Evolutionary conservation across 345 rosid species (phyloP).

Genomic region (Aquilaria sinensis): DNA sequence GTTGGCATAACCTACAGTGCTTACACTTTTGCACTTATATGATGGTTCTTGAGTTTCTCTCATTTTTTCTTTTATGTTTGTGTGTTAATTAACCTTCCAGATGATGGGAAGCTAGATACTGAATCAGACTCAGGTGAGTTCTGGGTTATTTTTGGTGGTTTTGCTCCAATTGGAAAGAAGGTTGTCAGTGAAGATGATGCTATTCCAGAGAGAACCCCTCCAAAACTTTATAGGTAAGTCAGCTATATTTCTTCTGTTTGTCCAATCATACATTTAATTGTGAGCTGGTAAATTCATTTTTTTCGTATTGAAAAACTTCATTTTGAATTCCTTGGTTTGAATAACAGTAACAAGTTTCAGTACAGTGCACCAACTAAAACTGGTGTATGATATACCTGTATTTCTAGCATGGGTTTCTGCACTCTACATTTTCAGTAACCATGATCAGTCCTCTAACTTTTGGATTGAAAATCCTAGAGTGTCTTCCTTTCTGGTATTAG

Average conservation of each 20-base stretch:
- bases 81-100: conserved; percentile 27
- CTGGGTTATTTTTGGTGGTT: conserved; percentile 94
- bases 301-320: no score
- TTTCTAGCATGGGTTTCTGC: no score
- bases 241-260: neutral
- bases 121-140: conserved; percentile 85
- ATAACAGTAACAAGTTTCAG: no score
- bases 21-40: neutral
- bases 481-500: no score
- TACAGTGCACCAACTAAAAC: no score
- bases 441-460: no score
- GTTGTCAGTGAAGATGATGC: conserved; percentile 72
- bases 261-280: neutral
- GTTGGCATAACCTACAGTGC: neutral
- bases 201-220: conserved; percentile 60
- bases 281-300: neutral
- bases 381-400: no score
- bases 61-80: conserved; percentile 3
- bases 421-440: no score
- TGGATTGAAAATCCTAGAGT: no score
- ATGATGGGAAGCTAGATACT: conserved; percentile 84
- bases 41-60: neutral
- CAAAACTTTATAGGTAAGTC: conserved; percentile 68
- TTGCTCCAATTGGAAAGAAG: conserved; percentile 93
- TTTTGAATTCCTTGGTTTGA: no score